A percentile compares a stretch with the other conserved stretches of the same genome.
Conservation (phyloP, 1,139 yeast species). For the Spencermartinsiella ligniputridi region DNA sequence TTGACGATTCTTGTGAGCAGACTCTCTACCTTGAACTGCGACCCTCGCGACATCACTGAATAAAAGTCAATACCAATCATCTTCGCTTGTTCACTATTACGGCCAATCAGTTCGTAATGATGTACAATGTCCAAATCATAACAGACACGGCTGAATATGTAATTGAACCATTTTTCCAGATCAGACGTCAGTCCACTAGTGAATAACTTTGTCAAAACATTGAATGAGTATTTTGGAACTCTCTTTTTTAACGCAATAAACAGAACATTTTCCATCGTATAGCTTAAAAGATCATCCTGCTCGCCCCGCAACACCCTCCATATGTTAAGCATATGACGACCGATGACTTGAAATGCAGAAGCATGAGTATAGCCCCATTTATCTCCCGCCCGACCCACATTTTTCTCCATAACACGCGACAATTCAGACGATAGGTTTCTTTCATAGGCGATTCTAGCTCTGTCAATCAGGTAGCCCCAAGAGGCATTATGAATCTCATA, state of each 20-base stretch:
- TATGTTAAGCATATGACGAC: slow-evolving; percentile 76
- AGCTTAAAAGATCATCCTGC: slow-evolving; percentile 51
- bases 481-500: slow-evolving; percentile 76
- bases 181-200: slow-evolving; percentile 22
- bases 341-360: slow-evolving; percentile 61
- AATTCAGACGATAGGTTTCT: slow-evolving; percentile 50
- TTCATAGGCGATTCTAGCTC: slow-evolving; percentile 47
- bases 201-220: slow-evolving; percentile 53
- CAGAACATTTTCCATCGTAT: slow-evolving; percentile 72
- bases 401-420: slow-evolving; percentile 36
- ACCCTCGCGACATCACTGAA: slow-evolving; percentile 84
- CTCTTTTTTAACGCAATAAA: slow-evolving; percentile 62
- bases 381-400: slow-evolving; percentile 51
- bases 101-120: slow-evolving; percentile 60
- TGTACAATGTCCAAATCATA: slow-evolving; percentile 50
- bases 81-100: slow-evolving; percentile 80
- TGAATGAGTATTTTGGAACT: slow-evolving; percentile 56
- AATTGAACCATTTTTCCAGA: slow-evolving; percentile 42
- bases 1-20: slow-evolving; percentile 69
- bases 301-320: slow-evolving; percentile 76
- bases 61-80: slow-evolving; percentile 85
- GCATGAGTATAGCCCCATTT: slow-evolving; percentile 83
- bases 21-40: slow-evolving; percentile 91
- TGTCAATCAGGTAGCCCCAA: slow-evolving; percentile 84
- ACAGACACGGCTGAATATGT: slow-evolving; percentile 49